Conservation (phyloP, 192 early-diverging fungal genomes). For the Backusella luteola region DNA sequence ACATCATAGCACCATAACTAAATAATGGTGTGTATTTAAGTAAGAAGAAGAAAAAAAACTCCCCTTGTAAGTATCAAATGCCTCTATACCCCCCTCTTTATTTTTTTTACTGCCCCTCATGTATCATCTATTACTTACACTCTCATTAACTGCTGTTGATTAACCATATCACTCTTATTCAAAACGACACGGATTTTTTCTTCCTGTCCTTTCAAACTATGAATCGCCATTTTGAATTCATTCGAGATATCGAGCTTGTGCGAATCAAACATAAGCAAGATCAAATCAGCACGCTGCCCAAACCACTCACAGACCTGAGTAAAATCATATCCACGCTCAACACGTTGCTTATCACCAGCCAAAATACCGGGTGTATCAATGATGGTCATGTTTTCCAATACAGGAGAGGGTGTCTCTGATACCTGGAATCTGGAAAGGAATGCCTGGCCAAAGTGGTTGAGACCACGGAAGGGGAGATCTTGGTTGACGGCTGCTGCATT, state of each 20-base stretch:
- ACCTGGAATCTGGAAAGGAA: constrained; percentile 73
- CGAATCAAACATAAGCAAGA: constrained; percentile 86
- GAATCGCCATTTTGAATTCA: constrained; percentile 83
- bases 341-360: constrained; percentile 81
- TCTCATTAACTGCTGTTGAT: constrained; percentile 83
- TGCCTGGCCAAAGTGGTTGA: constrained; percentile 77
- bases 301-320: constrained; percentile 83
- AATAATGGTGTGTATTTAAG: not conserved
- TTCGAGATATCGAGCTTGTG: constrained; percentile 90
- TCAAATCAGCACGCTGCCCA: constrained; percentile 78
- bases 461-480: constrained; percentile 80
- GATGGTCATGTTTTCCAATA: constrained; percentile 79
- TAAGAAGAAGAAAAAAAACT: not conserved
- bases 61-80: not conserved
- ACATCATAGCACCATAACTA: constrained; percentile 86
- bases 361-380: constrained; percentile 93
- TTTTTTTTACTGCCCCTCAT: not conserved
- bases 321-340: constrained; percentile 82
- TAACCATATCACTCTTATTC: constrained; percentile 89
- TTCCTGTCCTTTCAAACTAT: constrained; percentile 75
- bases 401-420: constrained; percentile 71
- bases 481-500: constrained; percentile 81
- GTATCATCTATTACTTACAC: constrained; percentile 49
- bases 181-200: constrained; percentile 85
- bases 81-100: not conserved